These are phyloP conservation scores for Macrolepiota dolichaula DNA, from an alignment of 768 basidiomycete genomes.

Conservation along the genomic window DNA sequence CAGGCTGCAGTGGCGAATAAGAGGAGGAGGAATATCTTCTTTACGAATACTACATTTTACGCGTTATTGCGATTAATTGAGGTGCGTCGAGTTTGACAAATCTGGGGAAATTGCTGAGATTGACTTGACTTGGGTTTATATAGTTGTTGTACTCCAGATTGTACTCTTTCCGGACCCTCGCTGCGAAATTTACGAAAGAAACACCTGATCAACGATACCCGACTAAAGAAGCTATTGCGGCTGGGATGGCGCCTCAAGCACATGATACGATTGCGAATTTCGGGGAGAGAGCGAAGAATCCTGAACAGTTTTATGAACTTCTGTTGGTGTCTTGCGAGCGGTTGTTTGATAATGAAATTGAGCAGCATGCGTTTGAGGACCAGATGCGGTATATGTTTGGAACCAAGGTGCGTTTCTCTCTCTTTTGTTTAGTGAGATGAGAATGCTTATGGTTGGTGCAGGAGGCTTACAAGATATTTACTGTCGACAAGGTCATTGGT, in stretches of 20 bases:
- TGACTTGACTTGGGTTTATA: neutral
- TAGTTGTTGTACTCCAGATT: slow-evolving; percentile 85
- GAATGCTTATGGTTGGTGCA: slow-evolving; percentile 19
- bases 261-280: slow-evolving; percentile 23
- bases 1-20: slow-evolving; percentile 24
- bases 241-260: slow-evolving; percentile 26
- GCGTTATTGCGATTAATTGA: slow-evolving; percentile 80
- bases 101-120: neutral
- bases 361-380: slow-evolving; percentile 86
- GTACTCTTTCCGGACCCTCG: slow-evolving; percentile 72
- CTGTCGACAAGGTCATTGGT: slow-evolving; percentile 88
- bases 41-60: slow-evolving; percentile 89
- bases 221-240: slow-evolving; percentile 21
- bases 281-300: slow-evolving; percentile 31
- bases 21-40: slow-evolving; percentile 59
- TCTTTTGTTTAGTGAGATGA: neutral
- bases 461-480: slow-evolving; percentile 88
- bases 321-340: slow-evolving; percentile 85
- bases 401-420: slow-evolving; percentile 47
- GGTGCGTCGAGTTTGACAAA: slow-evolving; percentile 42
- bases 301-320: slow-evolving; percentile 73
- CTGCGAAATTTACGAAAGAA: slow-evolving; percentile 40
- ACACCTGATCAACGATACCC: slow-evolving; percentile 16
- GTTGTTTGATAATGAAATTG: slow-evolving; percentile 90
- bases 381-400: slow-evolving; percentile 86